phyloP scores from a whole-genome alignment of 352 stramenopile species.

The Phytophthora pluvialis region DNA sequence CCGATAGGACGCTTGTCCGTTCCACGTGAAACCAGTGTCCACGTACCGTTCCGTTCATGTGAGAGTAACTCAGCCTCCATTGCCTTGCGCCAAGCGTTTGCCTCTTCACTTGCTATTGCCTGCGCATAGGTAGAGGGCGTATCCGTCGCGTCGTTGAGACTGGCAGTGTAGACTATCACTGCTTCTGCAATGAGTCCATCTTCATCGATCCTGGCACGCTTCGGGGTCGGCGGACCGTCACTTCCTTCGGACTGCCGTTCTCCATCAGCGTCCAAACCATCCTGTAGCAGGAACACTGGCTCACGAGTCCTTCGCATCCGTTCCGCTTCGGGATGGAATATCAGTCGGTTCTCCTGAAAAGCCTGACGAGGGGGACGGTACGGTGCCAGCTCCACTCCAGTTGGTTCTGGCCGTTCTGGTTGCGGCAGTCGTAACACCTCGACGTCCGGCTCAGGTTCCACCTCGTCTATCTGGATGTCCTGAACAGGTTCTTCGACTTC shows the following conservation, averaged over 20 bases:
- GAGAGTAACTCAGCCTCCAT: not conserved
- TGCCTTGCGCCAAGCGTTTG: not conserved
- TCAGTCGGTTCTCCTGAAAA: too few relatives aligned
- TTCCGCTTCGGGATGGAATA: not conserved
- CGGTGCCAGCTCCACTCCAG: conserved; percentile 6
- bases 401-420: not conserved
- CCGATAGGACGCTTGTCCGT: conserved; percentile 9
- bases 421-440: not conserved
- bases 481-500: not conserved
- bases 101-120: not conserved
- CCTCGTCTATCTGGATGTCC: conserved; percentile 7
- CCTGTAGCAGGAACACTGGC: conserved; percentile 2
- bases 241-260: not conserved
- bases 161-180: not conserved
- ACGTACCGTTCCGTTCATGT: too few relatives aligned
- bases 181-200: not conserved
- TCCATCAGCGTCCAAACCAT: not conserved
- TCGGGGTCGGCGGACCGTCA: conserved; percentile 2
- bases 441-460: not conserved
- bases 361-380: too few relatives aligned
- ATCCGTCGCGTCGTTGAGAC: not conserved
- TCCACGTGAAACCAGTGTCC: too few relatives aligned
- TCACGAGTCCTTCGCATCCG: not conserved
- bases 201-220: too few relatives aligned
- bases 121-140: conserved; percentile 8